Conservation (phyloP, 2,329 filamentous ascomycete genomes). For the Falciphora oryzae region DNA sequence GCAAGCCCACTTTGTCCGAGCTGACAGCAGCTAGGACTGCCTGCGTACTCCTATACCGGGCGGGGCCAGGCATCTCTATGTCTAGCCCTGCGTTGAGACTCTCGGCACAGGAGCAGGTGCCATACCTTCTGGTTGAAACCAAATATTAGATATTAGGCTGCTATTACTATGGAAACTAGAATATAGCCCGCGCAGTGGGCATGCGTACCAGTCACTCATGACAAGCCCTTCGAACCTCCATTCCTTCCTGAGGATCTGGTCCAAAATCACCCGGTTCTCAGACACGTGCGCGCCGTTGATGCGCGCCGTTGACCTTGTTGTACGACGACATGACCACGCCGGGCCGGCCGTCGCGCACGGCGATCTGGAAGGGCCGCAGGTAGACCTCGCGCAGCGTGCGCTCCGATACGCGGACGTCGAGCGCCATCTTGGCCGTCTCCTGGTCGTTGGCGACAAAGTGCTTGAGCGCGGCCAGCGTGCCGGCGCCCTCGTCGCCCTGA, state of each 20-base stretch:
- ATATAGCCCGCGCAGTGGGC: too few species aligned
- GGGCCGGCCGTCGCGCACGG: slow-evolving; percentile 27
- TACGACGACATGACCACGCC: slow-evolving; percentile 33
- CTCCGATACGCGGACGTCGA: slow-evolving; percentile 30
- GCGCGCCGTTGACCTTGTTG: slow-evolving; percentile 37
- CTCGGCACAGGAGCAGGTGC: slow-evolving; percentile 22
- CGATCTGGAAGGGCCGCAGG: slow-evolving; percentile 32
- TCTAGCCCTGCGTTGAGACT: slow-evolving; percentile 20
- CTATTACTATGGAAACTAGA: too few species aligned
- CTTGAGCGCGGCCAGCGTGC: slow-evolving; percentile 31
- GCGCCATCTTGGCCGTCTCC: slow-evolving; percentile 42
- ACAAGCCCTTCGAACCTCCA: slow-evolving; percentile 33
- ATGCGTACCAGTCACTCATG: slow-evolving; percentile 38
- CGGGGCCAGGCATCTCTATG: slow-evolving; percentile 27
- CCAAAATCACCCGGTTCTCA: slow-evolving; percentile 28
- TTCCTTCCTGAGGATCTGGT: slow-evolving; percentile 29
- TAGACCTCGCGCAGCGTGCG: slow-evolving; percentile 35
- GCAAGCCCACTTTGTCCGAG: slow-evolving; percentile 21
- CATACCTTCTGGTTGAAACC: slow-evolving; percentile 13
- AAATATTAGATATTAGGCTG: too few species aligned
- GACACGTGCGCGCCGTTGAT: slow-evolving; percentile 37
- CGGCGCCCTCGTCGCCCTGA: slow-evolving; percentile 42
- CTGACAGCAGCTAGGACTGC: slow-evolving; percentile 19
- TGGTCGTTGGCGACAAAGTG: slow-evolving; percentile 36
- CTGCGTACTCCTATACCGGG: slow-evolving; percentile 21